These are phyloP conservation scores for Chaetomium olivaceum DNA, from an alignment of 2,329 filamentous ascomycete genomes.

Conservation along the genomic window DNA sequence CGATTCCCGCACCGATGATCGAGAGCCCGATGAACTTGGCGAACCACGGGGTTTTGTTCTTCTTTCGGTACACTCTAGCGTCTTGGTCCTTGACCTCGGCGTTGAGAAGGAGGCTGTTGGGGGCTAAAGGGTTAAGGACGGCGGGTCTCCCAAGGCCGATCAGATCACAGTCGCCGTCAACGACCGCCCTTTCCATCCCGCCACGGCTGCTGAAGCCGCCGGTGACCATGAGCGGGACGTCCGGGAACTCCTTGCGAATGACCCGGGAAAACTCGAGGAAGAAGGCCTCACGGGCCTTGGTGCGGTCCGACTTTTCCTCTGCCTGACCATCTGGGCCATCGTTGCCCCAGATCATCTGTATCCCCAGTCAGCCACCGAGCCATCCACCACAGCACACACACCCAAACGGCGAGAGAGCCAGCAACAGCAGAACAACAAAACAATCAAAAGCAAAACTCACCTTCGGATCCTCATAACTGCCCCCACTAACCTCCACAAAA, in stretches of 20 bases:
- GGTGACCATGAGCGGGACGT: constrained; percentile 56
- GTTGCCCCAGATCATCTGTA: constrained; percentile 41
- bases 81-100: constrained; percentile 39
- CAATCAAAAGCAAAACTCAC: constrained; percentile 35
- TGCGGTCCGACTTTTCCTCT: constrained; percentile 43
- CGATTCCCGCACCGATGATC: constrained; percentile 21
- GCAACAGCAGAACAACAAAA: background rate
- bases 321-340: constrained; percentile 15
- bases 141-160: constrained; percentile 46
- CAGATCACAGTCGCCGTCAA: constrained; percentile 43
- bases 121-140: constrained; percentile 41
- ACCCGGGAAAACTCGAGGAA: constrained; percentile 66
- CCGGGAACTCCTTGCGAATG: constrained; percentile 48
- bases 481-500: constrained; percentile 69
- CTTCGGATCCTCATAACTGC: constrained; percentile 56
- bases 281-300: constrained; percentile 62
- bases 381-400: background rate
- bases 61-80: constrained; percentile 37
- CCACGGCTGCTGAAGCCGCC: constrained; percentile 59
- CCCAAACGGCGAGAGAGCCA: background rate
- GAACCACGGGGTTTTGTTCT: constrained; percentile 18
- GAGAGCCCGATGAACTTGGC: constrained; percentile 10
- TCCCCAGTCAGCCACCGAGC: background rate
- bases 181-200: constrained; percentile 46
- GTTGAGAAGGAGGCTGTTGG: constrained; percentile 41